These are phyloP conservation scores for Stromatinia cepivora DNA, from an alignment of 2,329 filamentous ascomycete species.

Conservation along the genomic window DNA sequence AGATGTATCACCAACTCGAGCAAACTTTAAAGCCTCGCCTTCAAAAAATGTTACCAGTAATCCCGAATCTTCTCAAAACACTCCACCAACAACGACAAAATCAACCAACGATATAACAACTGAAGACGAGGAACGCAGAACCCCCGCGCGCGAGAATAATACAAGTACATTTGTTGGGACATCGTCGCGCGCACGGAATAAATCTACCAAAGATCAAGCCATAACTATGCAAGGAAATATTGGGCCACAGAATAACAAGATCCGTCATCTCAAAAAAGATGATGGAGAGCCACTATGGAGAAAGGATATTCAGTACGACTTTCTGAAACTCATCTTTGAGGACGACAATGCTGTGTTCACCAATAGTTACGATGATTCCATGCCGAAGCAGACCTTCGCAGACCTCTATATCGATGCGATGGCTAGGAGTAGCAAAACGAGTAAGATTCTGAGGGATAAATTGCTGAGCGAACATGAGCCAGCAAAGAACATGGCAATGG, in stretches of 20 bases:
- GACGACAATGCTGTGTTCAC: constrained; percentile 77
- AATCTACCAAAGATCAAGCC: constrained; percentile 32
- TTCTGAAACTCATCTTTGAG: constrained; percentile 77
- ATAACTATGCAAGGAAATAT: constrained; percentile 31
- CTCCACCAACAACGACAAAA: constrained; percentile 30
- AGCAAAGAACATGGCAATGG: constrained; percentile 98
- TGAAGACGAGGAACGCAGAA: constrained; percentile 40
- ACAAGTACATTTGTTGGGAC: constrained; percentile 30
- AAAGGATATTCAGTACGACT: constrained; percentile 86
- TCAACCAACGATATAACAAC: constrained; percentile 33
- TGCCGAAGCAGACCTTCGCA: constrained; percentile 76
- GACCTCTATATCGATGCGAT: constrained; percentile 98
- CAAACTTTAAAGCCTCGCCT: constrained; percentile 25
- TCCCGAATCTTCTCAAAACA: constrained; percentile 33
- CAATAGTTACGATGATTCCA: constrained; percentile 67
- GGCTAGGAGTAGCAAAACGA: constrained; percentile 98
- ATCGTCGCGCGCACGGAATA: constrained; percentile 27
- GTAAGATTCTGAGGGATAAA: constrained; percentile 97
- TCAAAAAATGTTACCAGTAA: constrained; percentile 36
- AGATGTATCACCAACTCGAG: constrained; percentile 21
- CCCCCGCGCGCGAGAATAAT: constrained; percentile 31
- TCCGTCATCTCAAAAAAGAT: constrained; percentile 83
- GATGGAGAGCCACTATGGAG: constrained; percentile 86
- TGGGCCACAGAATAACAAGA: constrained; percentile 53
- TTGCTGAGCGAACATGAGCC: constrained; percentile 87